Evolutionary conservation across 176 grass and related monocot genomes (phyloP).

Genomic region (Ampelocalamus luodianensis): DNA sequence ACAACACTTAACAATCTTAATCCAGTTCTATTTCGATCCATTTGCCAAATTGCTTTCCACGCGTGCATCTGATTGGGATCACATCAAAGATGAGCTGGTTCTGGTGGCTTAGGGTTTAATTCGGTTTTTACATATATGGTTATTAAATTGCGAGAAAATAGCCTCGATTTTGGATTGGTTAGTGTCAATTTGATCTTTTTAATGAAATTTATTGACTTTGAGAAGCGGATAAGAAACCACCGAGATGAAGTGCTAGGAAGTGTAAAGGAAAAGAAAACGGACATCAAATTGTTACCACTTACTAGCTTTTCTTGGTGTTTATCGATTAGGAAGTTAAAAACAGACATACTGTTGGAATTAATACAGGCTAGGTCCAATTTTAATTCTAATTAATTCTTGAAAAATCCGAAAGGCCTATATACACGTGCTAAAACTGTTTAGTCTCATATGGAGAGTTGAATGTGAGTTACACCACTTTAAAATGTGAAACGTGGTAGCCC

Average conservation of each 20-base stretch:
- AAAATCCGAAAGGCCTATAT: too few relatives aligned
- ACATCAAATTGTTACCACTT: not conserved
- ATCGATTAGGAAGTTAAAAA: not conserved
- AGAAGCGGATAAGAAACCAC: conserved; percentile 8
- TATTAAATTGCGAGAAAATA: not conserved
- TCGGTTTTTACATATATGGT: not conserved
- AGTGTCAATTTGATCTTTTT: not conserved
- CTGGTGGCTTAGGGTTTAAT: not conserved
- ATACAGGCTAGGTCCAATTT: too few relatives aligned
- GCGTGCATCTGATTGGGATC: conserved; percentile 42
- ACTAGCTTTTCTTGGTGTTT: too few relatives aligned
- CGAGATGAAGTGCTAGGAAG: not conserved
- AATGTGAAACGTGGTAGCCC: too few relatives aligned
- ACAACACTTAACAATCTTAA: conserved; percentile 38
- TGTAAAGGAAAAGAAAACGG: not conserved
- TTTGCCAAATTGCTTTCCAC: conserved; percentile 25
- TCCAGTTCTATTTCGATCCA: not conserved
- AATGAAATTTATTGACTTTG: conserved; percentile 15
- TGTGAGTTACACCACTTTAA: too few relatives aligned
- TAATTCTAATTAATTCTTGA: too few relatives aligned
- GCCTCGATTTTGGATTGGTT: not conserved
- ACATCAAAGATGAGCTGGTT: conserved; percentile 35
- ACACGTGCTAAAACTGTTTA: too few relatives aligned
- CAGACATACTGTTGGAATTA: too few relatives aligned
- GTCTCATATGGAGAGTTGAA: too few relatives aligned